Conservation (phyloP, 805 yeast species). For the Ogataea zsoltii region DNA sequence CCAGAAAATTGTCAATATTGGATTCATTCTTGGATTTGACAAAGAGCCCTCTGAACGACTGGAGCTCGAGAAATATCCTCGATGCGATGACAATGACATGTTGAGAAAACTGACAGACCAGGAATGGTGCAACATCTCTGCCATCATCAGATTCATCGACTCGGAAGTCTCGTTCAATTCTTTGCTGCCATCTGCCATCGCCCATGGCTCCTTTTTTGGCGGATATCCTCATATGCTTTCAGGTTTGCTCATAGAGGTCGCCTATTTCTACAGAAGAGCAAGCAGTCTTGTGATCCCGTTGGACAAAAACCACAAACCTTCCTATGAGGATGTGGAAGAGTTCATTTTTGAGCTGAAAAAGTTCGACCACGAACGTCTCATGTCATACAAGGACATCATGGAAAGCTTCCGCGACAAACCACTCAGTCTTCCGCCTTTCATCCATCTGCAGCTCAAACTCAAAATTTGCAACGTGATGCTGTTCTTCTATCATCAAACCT, state of each 20-base stretch:
- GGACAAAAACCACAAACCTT: constrained; percentile 2
- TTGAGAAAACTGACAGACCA: constrained; percentile 8
- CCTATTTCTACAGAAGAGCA: constrained; percentile 7
- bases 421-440: neutral
- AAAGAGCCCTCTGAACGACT: constrained; percentile 5
- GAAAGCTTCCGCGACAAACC: constrained; percentile 2
- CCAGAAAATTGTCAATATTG: constrained; percentile 24
- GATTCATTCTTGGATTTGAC: constrained; percentile 24
- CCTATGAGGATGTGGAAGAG: constrained; percentile 18
- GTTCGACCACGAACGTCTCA: constrained; percentile 12
- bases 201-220: neutral
- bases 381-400: constrained; percentile 10
- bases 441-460: constrained; percentile 13
- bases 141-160: constrained; percentile 22
- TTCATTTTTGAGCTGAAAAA: constrained; percentile 21
- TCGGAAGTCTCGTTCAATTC: constrained; percentile 25
- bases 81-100: neutral
- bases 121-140: constrained; percentile 24
- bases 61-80: neutral
- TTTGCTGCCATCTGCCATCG: constrained; percentile 22
- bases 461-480: constrained; percentile 22
- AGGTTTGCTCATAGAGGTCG: constrained; percentile 2
- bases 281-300: constrained; percentile 6
- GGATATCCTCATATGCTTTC: neutral
- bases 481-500: constrained; percentile 23